phyloP scores from a whole-genome alignment of 192 early-diverging fungal genomes.

The Rhizophlyctis rosea region DNA sequence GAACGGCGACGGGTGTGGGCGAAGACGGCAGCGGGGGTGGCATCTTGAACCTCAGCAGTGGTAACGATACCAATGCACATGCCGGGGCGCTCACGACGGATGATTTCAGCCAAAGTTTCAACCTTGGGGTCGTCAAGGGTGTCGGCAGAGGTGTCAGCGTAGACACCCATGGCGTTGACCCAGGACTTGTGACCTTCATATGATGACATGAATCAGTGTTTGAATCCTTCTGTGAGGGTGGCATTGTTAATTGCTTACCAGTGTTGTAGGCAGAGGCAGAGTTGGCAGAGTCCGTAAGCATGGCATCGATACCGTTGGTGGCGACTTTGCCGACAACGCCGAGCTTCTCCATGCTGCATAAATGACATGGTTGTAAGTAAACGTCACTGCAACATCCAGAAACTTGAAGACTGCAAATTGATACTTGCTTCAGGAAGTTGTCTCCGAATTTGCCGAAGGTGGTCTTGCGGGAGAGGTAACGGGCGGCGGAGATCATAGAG shows the following conservation, averaged over 20 bases:
- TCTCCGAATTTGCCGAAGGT: slow-evolving; percentile 57
- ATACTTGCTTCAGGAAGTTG: not conserved
- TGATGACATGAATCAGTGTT: too few relatives aligned
- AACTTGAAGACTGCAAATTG: not conserved
- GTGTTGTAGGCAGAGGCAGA: slow-evolving; percentile 62
- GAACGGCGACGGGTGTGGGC: slow-evolving; percentile 56
- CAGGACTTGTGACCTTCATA: slow-evolving; percentile 57
- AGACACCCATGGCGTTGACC: slow-evolving; percentile 57
- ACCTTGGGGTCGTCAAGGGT: slow-evolving; percentile 64
- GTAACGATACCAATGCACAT: slow-evolving; percentile 65
- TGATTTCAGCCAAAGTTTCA: slow-evolving; percentile 55
- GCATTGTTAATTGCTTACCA: too few relatives aligned
- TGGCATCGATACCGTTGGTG: slow-evolving; percentile 62
- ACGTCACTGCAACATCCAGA: slow-evolving; percentile 35
- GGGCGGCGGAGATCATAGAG: slow-evolving; percentile 60
- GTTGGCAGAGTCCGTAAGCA: slow-evolving; percentile 70
- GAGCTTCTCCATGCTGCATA: slow-evolving; percentile 34
- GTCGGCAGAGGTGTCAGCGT: slow-evolving; percentile 55
- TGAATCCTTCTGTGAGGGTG: slow-evolving; percentile 17
- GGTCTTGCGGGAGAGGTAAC: slow-evolving; percentile 52
- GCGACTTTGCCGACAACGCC: slow-evolving; percentile 43
- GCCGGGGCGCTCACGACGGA: slow-evolving; percentile 57
- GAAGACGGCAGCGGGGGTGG: slow-evolving; percentile 63
- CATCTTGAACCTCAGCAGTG: slow-evolving; percentile 60
- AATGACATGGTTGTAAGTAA: slow-evolving; percentile 52